Conservation (phyloP, 805 yeast species). For the Kodamaea fukazawae region DNA sequence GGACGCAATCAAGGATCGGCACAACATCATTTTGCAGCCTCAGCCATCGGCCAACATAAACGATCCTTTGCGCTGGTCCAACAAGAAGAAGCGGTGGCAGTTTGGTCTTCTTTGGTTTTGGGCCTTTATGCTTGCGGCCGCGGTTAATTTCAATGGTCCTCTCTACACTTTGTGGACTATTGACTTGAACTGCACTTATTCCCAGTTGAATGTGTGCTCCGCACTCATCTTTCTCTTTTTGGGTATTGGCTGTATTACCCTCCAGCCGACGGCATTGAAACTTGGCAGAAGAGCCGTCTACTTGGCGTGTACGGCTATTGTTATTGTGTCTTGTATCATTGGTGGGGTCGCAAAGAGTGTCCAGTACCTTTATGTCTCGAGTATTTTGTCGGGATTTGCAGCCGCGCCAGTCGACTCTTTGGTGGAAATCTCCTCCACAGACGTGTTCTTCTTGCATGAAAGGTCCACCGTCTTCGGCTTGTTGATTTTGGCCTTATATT, state of each 20-base stretch:
- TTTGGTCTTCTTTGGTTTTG: slow-evolving; percentile 29
- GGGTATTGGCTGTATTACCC: slow-evolving; percentile 36
- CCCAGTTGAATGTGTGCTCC: slow-evolving; percentile 43
- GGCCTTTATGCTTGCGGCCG: slow-evolving; percentile 26
- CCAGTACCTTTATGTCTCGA: slow-evolving; percentile 19
- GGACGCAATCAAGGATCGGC: slow-evolving; percentile 27
- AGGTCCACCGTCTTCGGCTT: slow-evolving; percentile 33
- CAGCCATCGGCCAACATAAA: slow-evolving; percentile 34
- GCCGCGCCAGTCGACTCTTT: slow-evolving; percentile 48
- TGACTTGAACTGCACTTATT: slow-evolving; percentile 29
- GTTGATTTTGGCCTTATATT: slow-evolving; percentile 40
- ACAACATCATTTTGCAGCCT: slow-evolving; percentile 30
- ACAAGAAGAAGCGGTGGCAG: slow-evolving; percentile 27
- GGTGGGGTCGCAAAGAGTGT: slow-evolving; percentile 30
- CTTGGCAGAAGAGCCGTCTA: slow-evolving; percentile 31
- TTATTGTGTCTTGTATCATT: slow-evolving; percentile 27
- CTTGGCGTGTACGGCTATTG: slow-evolving; percentile 24
- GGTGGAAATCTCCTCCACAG: slow-evolving; percentile 45
- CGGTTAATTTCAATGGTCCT: slow-evolving; percentile 32
- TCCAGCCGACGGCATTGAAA: slow-evolving; percentile 36
- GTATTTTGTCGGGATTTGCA: slow-evolving; percentile 30
- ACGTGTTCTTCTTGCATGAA: slow-evolving; percentile 45
- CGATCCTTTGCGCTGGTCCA: slow-evolving; percentile 35
- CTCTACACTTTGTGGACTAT: slow-evolving; percentile 33
- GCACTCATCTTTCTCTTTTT: slow-evolving; percentile 52